Percentiles rank a stretch among this genome's conserved stretches.
phyloP scores from a whole-genome alignment of 345 rosid species.

The Salix dunnii region DNA sequence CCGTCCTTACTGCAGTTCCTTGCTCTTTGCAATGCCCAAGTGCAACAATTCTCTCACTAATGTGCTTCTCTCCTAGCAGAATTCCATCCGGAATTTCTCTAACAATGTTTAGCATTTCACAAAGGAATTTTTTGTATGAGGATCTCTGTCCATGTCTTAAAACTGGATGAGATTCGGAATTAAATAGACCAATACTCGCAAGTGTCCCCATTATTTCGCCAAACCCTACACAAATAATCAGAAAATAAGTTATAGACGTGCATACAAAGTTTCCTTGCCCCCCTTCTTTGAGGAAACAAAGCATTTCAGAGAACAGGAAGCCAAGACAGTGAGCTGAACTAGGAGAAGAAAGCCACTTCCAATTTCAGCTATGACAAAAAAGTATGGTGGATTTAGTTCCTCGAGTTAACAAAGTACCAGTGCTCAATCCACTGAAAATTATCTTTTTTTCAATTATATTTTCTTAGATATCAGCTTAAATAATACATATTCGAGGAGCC shows the following conservation, averaged over 20 bases:
- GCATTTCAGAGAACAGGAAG: too few species aligned
- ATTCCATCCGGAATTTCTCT: constrained; percentile 23
- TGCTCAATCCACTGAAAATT: not conserved
- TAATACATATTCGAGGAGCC: not conserved
- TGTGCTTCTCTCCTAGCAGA: constrained; percentile 49
- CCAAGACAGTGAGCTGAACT: not conserved
- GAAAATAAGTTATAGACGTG: constrained; percentile 4
- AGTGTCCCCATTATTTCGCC: constrained; percentile 69
- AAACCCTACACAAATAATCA: constrained; percentile 49
- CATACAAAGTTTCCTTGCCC: too few species aligned
- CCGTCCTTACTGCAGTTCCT: constrained; percentile 52
- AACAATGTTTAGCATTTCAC: constrained; percentile 40
- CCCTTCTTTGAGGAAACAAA: too few species aligned
- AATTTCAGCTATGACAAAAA: not conserved
- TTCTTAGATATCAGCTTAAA: not conserved
- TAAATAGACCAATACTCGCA: constrained; percentile 68
- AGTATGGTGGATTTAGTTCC: not conserved
- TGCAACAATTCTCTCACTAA: constrained; percentile 45
- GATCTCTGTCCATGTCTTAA: constrained; percentile 38
- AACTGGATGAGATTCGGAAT: constrained; percentile 42
- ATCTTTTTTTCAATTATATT: not conserved
- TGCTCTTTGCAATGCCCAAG: constrained; percentile 63
- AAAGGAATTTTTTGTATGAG: constrained; percentile 53
- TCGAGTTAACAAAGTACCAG: not conserved
- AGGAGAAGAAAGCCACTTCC: not conserved